Conservation (phyloP, 371 early-diverging fungal genomes). For the Rhizopus arrhizus region DNA sequence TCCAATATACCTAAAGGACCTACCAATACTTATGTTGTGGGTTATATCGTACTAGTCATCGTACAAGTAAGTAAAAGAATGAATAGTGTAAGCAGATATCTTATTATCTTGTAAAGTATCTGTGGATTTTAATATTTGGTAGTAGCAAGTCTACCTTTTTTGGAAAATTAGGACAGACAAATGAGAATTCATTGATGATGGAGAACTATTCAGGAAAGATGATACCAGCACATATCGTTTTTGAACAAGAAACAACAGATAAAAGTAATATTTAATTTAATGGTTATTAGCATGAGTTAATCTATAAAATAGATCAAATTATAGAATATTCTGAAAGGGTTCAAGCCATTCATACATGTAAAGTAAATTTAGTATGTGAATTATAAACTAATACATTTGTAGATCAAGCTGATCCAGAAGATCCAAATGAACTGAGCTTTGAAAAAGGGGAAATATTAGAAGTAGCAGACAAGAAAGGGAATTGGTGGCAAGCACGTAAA, state of each 20-base stretch:
- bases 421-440: conserved; percentile 85
- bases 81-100: not conserved
- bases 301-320: not conserved
- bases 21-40: conserved; percentile 38
- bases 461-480: conserved; percentile 81
- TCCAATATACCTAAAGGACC: conserved; percentile 24
- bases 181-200: not conserved
- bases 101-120: conserved; percentile 23
- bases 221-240: not conserved
- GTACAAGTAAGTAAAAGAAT: conserved; percentile 24
- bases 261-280: not conserved
- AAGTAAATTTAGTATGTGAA: not conserved
- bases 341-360: conserved; percentile 19
- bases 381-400: not conserved
- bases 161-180: conserved; percentile 17
- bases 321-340: conserved; percentile 5
- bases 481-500: conserved; percentile 89
- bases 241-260: not conserved
- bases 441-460: conserved; percentile 77
- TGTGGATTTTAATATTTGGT: conserved; percentile 44
- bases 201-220: not conserved
- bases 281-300: not conserved
- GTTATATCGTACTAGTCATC: conserved; percentile 38
- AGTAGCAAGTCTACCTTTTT: conserved; percentile 38
- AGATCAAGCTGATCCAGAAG: conserved; percentile 76